A percentile compares a stretch with the other conserved stretches of the same genome.
phyloP scores from a whole-genome alignment of 768 basidiomycete genomes.

The Lactarius sp. region DNA sequence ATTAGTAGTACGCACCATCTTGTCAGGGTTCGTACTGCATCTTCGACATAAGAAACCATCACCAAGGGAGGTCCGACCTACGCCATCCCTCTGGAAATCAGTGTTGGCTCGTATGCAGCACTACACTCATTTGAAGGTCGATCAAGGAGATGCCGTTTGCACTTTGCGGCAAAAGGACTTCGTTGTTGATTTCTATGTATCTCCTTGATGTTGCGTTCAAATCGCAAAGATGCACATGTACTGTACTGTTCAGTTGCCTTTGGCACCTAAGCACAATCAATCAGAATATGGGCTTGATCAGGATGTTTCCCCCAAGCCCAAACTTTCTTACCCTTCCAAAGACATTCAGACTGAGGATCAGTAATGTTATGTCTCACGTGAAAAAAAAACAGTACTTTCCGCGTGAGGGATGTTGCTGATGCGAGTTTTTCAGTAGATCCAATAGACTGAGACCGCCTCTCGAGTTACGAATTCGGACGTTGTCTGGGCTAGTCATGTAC shows the following conservation, averaged over 20 bases:
- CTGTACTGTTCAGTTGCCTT: not conserved
- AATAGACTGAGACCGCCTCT: not conserved
- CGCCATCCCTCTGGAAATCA: too few species aligned
- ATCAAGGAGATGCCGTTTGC: too few species aligned
- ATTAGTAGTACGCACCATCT: too few species aligned
- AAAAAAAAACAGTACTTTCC: too few species aligned
- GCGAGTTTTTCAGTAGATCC: slow-evolving; percentile 3
- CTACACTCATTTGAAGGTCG: too few species aligned
- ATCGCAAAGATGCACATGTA: not conserved
- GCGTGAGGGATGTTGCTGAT: not conserved
- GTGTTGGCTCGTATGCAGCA: too few species aligned
- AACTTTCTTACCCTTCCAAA: not conserved
- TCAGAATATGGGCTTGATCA: not conserved
- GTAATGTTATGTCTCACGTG: not conserved
- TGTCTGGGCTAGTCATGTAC: not conserved
- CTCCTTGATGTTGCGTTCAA: not conserved
- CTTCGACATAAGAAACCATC: too few species aligned
- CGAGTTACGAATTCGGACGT: not conserved
- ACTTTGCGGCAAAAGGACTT: too few species aligned
- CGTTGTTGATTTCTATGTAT: too few species aligned
- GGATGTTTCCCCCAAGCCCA: not conserved
- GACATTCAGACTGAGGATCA: not conserved
- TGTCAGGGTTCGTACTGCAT: too few species aligned
- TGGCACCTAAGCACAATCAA: not conserved
- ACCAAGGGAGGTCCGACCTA: too few species aligned